These are phyloP conservation scores for Alternaria atra DNA, from an alignment of 2,329 filamentous ascomycete species.

Conservation along the genomic window DNA sequence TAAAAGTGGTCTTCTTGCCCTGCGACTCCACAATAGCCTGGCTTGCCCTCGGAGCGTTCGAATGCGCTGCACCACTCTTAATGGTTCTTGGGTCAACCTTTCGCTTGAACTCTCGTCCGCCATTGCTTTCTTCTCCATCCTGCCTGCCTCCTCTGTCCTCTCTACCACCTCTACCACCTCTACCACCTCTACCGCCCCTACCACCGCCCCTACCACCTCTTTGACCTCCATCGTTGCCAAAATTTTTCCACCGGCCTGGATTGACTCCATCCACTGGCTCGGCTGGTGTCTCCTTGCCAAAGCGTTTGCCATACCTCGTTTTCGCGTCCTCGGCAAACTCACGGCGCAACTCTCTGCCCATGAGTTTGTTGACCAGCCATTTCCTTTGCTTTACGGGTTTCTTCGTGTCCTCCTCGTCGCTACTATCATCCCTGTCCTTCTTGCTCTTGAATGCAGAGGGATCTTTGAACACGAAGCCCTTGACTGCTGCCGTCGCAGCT, in stretches of 20 bases:
- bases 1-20: constrained; percentile 85
- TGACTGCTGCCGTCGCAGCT: constrained; percentile 77
- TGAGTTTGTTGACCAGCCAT: constrained; percentile 86
- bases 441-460: constrained; percentile 59
- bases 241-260: constrained; percentile 40
- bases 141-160: constrained; percentile 25
- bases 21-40: constrained; percentile 80
- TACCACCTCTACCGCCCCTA: background rate
- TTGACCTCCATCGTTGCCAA: constrained; percentile 39
- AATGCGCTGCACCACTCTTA: constrained; percentile 55
- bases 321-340: constrained; percentile 94
- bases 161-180: constrained; percentile 10
- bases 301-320: constrained; percentile 91
- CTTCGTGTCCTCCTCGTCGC: constrained; percentile 54
- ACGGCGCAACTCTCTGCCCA: constrained; percentile 82
- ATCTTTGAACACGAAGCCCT: constrained; percentile 78
- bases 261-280: constrained; percentile 46
- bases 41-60: constrained; percentile 69
- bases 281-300: constrained; percentile 71
- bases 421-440: constrained; percentile 64
- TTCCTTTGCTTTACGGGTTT: constrained; percentile 61
- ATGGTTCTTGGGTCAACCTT: constrained; percentile 58
- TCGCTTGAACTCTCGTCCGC: constrained; percentile 41
- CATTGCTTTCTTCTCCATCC: constrained; percentile 34
- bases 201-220: constrained; percentile 16